Evolutionary conservation across 306 rosid species (phyloP).

Genomic region (Lathyrus tuberosus): DNA sequence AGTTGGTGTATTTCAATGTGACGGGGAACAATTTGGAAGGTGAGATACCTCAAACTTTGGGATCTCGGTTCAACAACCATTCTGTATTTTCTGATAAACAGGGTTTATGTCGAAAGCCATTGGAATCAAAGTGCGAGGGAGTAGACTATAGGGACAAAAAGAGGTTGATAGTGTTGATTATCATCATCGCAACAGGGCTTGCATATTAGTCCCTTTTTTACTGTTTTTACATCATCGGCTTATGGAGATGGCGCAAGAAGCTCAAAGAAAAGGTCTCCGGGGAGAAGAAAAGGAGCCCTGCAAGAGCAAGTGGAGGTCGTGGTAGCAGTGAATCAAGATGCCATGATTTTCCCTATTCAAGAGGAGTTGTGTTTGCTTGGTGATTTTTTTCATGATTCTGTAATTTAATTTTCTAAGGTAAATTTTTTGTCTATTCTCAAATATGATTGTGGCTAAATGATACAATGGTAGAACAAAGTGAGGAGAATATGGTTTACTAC

Average conservation of each 20-base stretch:
- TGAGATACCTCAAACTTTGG: constrained; percentile 67
- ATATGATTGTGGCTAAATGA: too few relatives aligned
- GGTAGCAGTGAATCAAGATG: constrained; percentile 80
- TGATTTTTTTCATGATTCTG: too few relatives aligned
- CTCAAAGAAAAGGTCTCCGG: constrained; percentile 66
- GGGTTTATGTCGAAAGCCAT: constrained; percentile 67
- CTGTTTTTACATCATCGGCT: constrained; percentile 83
- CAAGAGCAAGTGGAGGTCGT: constrained; percentile 83
- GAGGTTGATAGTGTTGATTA: constrained; percentile 65
- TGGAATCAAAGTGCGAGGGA: constrained; percentile 52
- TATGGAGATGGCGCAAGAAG: constrained; percentile 82
- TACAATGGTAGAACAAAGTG: too few relatives aligned
- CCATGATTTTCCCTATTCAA: too few relatives aligned
- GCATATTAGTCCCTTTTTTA: constrained; percentile 62
- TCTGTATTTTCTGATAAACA: constrained; percentile 61
- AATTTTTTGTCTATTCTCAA: too few relatives aligned
- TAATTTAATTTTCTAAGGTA: too few relatives aligned
- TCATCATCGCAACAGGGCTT: constrained; percentile 60
- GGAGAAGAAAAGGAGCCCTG: constrained; percentile 82
- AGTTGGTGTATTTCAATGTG: constrained; percentile 68
- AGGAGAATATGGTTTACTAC: too few relatives aligned
- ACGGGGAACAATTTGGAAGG: constrained; percentile 75
- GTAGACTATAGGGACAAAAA: constrained; percentile 41
- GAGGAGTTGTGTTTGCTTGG: too few relatives aligned
- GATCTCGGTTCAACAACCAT: constrained; percentile 65